phyloP scores from a whole-genome alignment of 2,329 filamentous ascomycete genomes.

The Clonostachys rhizophaga region DNA sequence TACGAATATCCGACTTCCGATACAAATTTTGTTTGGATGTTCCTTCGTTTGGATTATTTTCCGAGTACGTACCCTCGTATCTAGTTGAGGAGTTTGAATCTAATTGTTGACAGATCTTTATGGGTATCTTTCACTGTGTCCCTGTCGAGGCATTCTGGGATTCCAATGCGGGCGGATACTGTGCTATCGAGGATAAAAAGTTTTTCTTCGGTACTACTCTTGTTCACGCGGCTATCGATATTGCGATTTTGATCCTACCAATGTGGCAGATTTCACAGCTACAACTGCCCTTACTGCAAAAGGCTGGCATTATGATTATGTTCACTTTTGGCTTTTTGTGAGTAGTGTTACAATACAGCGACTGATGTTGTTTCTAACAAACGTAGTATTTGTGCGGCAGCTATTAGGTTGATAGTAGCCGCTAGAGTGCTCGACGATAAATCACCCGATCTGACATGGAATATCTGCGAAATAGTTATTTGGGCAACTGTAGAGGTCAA shows the following conservation, averaged over 20 bases:
- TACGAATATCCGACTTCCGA: conserved; percentile 9
- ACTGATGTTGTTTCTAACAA: not conserved
- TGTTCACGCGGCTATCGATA: conserved; percentile 15
- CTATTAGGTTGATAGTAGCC: conserved; percentile 4
- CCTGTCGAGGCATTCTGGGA: conserved; percentile 22
- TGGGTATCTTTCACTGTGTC: conserved; percentile 18
- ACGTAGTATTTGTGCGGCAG: conserved; percentile 5
- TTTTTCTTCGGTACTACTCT: conserved; percentile 18
- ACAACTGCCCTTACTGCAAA: conserved; percentile 10
- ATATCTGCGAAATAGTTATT: conserved; percentile 5
- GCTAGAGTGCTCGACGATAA: conserved; percentile 3
- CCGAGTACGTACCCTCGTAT: conserved; percentile 2
- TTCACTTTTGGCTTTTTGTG: conserved; percentile 15
- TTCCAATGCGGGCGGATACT: conserved; percentile 9
- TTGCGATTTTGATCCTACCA: conserved; percentile 15
- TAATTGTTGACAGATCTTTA: conserved; percentile 9
- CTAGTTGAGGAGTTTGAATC: not conserved
- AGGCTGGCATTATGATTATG: conserved; percentile 9
- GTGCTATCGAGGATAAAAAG: conserved; percentile 15
- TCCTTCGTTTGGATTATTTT: conserved; percentile 11
- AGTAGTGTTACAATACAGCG: conserved; percentile 1
- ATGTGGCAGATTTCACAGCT: conserved; percentile 14
- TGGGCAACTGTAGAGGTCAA: conserved; percentile 5
- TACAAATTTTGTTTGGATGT: conserved; percentile 10
- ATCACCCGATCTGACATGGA: conserved; percentile 5